Evolutionary conservation across 345 rosid species (phyloP).

Genomic region (Syzygium aromaticum): DNA sequence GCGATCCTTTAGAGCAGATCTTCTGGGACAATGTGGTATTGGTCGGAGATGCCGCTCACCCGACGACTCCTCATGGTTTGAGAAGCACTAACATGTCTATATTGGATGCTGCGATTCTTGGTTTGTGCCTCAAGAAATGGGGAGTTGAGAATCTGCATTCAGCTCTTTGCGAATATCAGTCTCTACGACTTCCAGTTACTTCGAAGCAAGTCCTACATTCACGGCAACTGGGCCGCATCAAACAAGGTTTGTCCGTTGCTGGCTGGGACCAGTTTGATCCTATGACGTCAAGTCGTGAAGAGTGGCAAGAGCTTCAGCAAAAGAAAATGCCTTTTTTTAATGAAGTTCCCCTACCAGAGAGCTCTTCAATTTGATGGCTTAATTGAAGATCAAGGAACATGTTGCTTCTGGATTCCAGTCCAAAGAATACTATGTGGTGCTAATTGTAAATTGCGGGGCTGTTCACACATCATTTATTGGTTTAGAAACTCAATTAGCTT

Average conservation of each 20-base stretch:
- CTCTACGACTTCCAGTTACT: constrained; percentile 44
- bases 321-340: constrained; percentile 50
- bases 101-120: constrained; percentile 56
- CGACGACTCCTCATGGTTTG: constrained; percentile 64
- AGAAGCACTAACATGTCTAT: constrained; percentile 89
- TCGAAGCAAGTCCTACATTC: constrained; percentile 59
- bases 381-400: neutral
- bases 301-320: constrained; percentile 40
- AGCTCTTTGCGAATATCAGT: constrained; percentile 69
- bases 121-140: constrained; percentile 51
- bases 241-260: constrained; percentile 47
- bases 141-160: constrained; percentile 29
- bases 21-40: constrained; percentile 50
- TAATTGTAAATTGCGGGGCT: neutral
- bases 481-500: neutral
- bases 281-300: constrained; percentile 12
- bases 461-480: neutral
- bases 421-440: neutral
- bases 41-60: constrained; percentile 83
- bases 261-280: constrained; percentile 27
- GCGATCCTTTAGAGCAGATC: constrained; percentile 43
- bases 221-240: constrained; percentile 43
- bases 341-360: constrained; percentile 19
- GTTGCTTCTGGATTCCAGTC: neutral
- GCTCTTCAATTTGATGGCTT: constrained; percentile 2